These are phyloP conservation scores for Salvia miltiorrhiza DNA, from an alignment of 257 asterid species.

Conservation along the genomic window DNA sequence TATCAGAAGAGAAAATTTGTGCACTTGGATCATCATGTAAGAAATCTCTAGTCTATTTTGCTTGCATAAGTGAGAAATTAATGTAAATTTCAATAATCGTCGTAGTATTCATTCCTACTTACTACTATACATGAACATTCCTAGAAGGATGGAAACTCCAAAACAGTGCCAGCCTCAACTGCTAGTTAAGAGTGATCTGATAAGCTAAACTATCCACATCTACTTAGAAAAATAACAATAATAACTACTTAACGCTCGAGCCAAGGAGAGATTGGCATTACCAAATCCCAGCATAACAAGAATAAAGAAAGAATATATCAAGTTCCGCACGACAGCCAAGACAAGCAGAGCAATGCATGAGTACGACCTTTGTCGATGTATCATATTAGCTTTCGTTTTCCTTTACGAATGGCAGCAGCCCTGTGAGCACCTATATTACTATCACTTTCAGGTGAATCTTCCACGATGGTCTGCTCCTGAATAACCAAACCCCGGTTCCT, in stretches of 20 bases:
- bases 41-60: not conserved
- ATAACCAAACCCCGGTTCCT: conserved; percentile 87
- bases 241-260: not conserved
- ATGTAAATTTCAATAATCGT: not conserved
- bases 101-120: not conserved
- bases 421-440: conserved; percentile 29
- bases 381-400: conserved; percentile 61
- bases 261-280: conserved; percentile 29
- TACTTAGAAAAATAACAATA: not conserved
- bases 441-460: conserved; percentile 77
- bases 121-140: not conserved
- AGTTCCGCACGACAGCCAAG: not conserved
- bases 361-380: not conserved
- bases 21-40: not conserved
- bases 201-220: conserved; percentile 22
- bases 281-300: not conserved
- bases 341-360: not conserved
- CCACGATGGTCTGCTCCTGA: conserved; percentile 76
- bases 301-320: not conserved
- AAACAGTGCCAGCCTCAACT: not conserved
- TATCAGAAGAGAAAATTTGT: not conserved
- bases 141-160: not conserved
- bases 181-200: not conserved
- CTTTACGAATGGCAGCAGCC: conserved; percentile 57
- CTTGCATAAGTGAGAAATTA: not conserved